A percentile compares a stretch with the other conserved stretches of the same genome.
Evolutionary conservation across 768 basidiomycete species (phyloP).

Genomic region (Dendrothele bispora): DNA sequence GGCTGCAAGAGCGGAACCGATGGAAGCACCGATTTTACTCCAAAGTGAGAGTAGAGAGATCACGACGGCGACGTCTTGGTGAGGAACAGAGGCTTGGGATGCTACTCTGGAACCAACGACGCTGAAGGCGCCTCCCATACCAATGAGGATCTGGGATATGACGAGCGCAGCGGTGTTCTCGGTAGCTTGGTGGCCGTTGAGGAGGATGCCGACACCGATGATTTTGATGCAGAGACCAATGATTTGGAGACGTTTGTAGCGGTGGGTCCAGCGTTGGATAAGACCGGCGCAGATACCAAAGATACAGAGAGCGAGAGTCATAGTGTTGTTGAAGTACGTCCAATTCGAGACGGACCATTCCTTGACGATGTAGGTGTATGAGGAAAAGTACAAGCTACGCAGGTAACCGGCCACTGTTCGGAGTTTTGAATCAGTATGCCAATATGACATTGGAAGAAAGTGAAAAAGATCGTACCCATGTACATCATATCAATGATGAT

Average conservation of each 20-base stretch:
- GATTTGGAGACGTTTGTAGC: conserved; percentile 47
- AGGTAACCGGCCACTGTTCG: conserved; percentile 8
- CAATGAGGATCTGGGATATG: conserved; percentile 48
- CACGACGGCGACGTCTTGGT: conserved; percentile 47
- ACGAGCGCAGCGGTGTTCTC: conserved; percentile 34
- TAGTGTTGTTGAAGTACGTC: conserved; percentile 28
- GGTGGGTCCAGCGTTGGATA: conserved; percentile 39
- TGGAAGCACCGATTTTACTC: conserved; percentile 44
- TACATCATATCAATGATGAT: conserved; percentile 15
- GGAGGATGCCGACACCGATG: conserved; percentile 28
- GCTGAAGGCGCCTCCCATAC: conserved; percentile 52
- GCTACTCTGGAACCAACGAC: conserved; percentile 42
- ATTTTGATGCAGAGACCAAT: conserved; percentile 30
- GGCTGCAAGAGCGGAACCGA: conserved; percentile 40
- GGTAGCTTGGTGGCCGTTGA: conserved; percentile 20
- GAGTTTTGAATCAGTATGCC: neutral
- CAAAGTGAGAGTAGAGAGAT: conserved; percentile 49
- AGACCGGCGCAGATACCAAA: conserved; percentile 48
- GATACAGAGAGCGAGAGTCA: conserved; percentile 43
- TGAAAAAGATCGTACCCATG: conserved; percentile 13
- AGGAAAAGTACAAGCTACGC: conserved; percentile 12
- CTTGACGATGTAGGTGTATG: conserved; percentile 25
- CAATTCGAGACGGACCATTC: conserved; percentile 33
- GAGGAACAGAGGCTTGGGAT: conserved; percentile 49
- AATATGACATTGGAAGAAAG: neutral